Evolutionary conservation across 495 filamentous ascomycete species (phyloP), one percentile per base, ranked within the genome.

Genomic region (Articulospora tetracladia): DNA sequence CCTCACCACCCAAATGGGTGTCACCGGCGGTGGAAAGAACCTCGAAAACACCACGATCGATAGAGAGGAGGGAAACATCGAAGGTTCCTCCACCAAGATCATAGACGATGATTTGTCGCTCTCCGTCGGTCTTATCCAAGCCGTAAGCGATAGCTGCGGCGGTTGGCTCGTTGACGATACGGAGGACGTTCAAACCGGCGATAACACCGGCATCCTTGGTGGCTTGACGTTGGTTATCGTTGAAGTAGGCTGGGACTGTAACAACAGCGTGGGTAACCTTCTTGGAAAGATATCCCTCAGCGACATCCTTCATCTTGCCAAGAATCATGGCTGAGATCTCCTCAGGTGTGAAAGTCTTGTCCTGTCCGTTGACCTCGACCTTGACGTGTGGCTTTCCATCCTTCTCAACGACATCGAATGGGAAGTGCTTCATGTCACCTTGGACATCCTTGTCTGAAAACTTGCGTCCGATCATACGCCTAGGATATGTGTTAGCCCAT

Each of bases 11-110:
- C 68, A 99, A 86, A 79, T 98, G 95, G 66, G 95, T 98, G 74
- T 99, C 95, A 90, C 95, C 95, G 75, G 94, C 94, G 68, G 95
- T 99, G 75, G 95, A 87, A 76, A 92, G 79, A 65, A 99, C 95
- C 81, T 99, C 95, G 74, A 99, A 99, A 66, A 97, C 92, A 74
- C 95, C 95, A 69, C 93, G 80, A 69, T 99, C 95, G 64, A 98
- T 95, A 39, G 93, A 96, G 41, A 99, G 83, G 66, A 99, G 91
- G 55, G 93, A 97, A 52, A 99, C 94, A 94, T 99, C 94, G 76
- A 99, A 99, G 69, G 94, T 98, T 86, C 94, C 94, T 88, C 94
- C 94, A 87, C 94, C 94, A 65, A 98, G 90, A 86, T 98, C 94
- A 77, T 95, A 96, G 68, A 95, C 91, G 68, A 95, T 91, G 71